These are phyloP conservation scores for Colletotrichum limetticola DNA, from an alignment of 2,329 filamentous ascomycete genomes.

Conservation along the genomic window DNA sequence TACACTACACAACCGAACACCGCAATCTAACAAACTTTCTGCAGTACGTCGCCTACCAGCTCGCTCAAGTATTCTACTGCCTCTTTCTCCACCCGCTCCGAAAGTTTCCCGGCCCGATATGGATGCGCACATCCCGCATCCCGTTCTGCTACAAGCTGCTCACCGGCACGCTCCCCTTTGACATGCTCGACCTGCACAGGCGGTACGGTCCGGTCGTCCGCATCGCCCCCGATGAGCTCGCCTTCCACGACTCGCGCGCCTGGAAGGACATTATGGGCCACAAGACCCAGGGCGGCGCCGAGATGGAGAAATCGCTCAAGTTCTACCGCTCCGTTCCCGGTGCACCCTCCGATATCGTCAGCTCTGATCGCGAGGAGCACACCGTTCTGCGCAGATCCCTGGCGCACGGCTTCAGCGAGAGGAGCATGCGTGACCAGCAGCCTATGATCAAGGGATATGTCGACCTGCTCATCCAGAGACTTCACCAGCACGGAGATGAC, in stretches of 20 bases:
- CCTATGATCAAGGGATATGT: conserved; percentile 49
- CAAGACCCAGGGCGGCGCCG: conserved; percentile 27
- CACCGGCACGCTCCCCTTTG: conserved; percentile 40
- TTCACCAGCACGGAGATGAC: conserved; percentile 43
- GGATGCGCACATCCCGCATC: conserved; percentile 20
- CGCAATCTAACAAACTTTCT: conserved; percentile 5
- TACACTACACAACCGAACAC: neutral
- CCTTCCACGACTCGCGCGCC: conserved; percentile 49
- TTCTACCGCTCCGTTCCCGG: conserved; percentile 25
- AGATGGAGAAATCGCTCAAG: conserved; percentile 30
- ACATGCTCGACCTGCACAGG: conserved; percentile 47
- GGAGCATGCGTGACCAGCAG: conserved; percentile 40
- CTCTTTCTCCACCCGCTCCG: conserved; percentile 45
- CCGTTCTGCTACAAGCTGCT: conserved; percentile 26
- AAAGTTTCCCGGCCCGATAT: conserved; percentile 42
- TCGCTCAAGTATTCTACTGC: conserved; percentile 38
- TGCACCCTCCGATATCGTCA: conserved; percentile 34
- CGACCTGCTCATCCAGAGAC: conserved; percentile 48
- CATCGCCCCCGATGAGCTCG: conserved; percentile 57
- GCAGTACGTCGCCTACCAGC: conserved; percentile 11
- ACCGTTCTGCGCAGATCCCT: conserved; percentile 32
- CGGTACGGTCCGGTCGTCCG: conserved; percentile 58
- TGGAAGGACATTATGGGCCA: conserved; percentile 55
- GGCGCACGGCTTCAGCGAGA: conserved; percentile 40
- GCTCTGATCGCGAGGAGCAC: conserved; percentile 26